Evolutionary conservation across 495 filamentous ascomycete genomes (phyloP), one percentile per base, ranked within the genome.

Genomic region (Aspergillus carlsbadensis): DNA sequence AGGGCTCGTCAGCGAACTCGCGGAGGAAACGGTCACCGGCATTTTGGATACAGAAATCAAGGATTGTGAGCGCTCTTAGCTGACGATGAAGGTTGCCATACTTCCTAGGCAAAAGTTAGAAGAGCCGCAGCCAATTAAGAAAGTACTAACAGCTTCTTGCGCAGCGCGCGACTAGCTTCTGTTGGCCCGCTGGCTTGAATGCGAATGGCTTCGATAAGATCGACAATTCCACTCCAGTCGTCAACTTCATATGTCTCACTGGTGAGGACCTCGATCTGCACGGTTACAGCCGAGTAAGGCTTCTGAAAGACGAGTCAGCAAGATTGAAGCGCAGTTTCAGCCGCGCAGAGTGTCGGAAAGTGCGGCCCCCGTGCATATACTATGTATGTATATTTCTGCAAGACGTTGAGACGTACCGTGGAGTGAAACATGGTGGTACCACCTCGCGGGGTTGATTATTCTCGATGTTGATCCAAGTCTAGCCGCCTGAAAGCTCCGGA

Each of bases 21-120:
- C 90, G 83, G 72, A 96, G 87, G 68, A 99, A 98, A 29, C 89
- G 84, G 11, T 88, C 81, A 3, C 92, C 93, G 15, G 91, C 91
- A 75, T 98, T 99, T 65, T 96, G 90, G 29, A 99, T 95, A 21
- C 98, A 78, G 41, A 88, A 92, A 69, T 99, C 94, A 4, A 99
- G 85, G 26, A 99, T 87, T 10, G 87, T 88, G 36, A 99, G 82
- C 51, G 95, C 89, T 39, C 95, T 85, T 6, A 99, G 79, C 68
- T 98, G 95, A 15, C 91, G 86, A 67, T 98, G 92, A 17, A 93
- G 76, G 60, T 83, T 96, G 51, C 95, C 95, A 70, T 99, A 99
- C 72, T 98, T 98, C 36, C 87, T 91, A 57, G 1, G 44, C 6
- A 14, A 29, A 6, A 49, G 58, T 65, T 58, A 65, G 64, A 36